phyloP scores from a whole-genome alignment of 768 basidiomycete species.

The Russula virescens region DNA sequence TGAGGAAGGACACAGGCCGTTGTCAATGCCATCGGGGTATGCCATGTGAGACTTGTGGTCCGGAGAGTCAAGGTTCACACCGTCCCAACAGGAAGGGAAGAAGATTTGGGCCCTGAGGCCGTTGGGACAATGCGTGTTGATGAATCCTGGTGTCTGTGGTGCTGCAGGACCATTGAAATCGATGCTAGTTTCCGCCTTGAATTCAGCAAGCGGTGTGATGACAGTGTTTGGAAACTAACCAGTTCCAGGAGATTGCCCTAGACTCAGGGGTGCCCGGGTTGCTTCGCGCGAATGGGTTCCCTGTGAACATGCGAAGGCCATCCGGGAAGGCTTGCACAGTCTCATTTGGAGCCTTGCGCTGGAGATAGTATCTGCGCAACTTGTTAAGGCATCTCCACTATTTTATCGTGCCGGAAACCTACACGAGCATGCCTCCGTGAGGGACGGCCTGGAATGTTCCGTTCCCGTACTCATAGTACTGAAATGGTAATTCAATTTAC shows the following conservation, averaged over 20 bases:
- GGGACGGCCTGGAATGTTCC: constrained; percentile 9
- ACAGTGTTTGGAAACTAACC: constrained; percentile 20
- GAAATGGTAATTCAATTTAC: constrained; percentile 2
- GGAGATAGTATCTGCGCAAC: constrained; percentile 18
- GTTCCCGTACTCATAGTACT: constrained; percentile 18
- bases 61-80: constrained; percentile 34
- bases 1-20: constrained; percentile 2
- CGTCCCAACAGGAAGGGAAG: constrained; percentile 38
- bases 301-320: constrained; percentile 27
- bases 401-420: not conserved
- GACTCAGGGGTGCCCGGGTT: constrained; percentile 23
- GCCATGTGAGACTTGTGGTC: constrained; percentile 39
- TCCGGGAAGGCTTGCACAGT: constrained; percentile 24
- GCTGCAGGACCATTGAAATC: not conserved
- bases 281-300: constrained; percentile 28
- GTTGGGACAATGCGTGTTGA: constrained; percentile 26
- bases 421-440: constrained; percentile 24
- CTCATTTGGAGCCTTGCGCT: not conserved
- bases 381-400: not conserved
- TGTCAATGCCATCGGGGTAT: constrained; percentile 24
- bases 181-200: not conserved
- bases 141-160: constrained; percentile 21
- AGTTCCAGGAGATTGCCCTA: constrained; percentile 27
- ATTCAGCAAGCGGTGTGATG: not conserved
- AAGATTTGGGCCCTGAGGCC: constrained; percentile 32